A percentile compares a stretch with the other conserved stretches of the same genome.
These are phyloP conservation scores for Mortierella sp. DNA, from an alignment of 371 early-diverging fungal genomes.

Conservation along the genomic window DNA sequence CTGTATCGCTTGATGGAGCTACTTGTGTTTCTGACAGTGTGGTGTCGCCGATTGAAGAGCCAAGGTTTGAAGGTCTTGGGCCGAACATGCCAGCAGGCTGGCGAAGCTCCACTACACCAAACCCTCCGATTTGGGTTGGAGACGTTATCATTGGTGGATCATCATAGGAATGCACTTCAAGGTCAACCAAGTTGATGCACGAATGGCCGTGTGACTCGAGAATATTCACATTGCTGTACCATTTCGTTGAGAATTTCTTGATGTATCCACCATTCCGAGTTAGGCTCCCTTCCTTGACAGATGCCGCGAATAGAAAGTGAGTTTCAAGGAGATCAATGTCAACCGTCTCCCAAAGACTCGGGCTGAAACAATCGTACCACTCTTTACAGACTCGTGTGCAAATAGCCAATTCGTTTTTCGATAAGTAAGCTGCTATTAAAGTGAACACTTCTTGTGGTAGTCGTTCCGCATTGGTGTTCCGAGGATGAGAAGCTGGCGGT, in stretches of 20 bases:
- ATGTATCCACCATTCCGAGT: neutral
- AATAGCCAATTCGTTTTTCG: neutral
- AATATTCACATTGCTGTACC: neutral
- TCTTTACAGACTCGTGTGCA: neutral
- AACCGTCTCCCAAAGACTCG: neutral
- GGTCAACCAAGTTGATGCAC: neutral
- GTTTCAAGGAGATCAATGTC: neutral
- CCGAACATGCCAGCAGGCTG: no score
- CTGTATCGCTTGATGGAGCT: no score
- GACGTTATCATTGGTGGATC: neutral
- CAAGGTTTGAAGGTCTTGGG: no score
- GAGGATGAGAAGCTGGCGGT: no score
- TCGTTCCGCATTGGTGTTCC: neutral
- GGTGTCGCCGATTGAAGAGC: no score
- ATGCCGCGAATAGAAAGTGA: neutral
- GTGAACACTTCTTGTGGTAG: neutral
- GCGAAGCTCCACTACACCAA: no score
- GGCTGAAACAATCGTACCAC: neutral
- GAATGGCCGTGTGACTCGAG: neutral
- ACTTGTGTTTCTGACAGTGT: no score
- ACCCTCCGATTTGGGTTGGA: neutral
- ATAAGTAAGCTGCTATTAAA: neutral
- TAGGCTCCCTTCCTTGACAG: neutral
- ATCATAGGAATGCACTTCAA: neutral
- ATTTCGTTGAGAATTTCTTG: neutral